Conservation (phyloP, 2,329 filamentous ascomycete genomes). For the Alternaria triticimaculans region DNA sequence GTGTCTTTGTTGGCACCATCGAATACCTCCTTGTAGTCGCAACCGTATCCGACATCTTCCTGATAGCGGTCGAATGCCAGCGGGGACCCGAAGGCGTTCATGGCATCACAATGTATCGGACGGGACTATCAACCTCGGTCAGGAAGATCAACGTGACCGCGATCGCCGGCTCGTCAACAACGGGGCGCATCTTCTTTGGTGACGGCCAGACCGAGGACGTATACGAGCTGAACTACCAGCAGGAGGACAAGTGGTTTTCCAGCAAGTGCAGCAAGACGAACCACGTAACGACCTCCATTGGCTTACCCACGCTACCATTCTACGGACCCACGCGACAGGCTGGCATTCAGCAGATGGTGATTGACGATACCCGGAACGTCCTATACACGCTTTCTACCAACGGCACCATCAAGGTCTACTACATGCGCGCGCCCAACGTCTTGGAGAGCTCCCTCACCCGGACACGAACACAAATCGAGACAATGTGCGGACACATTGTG, state of each 20-base stretch:
- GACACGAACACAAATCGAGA: conserved; percentile 60
- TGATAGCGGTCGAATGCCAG: conserved; percentile 80
- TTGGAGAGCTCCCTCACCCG: conserved; percentile 64
- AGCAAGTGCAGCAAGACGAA: conserved; percentile 87
- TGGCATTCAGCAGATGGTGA: conserved; percentile 76
- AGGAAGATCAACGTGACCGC: conserved; percentile 77
- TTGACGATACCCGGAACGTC: conserved; percentile 87
- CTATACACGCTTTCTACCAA: conserved; percentile 89
- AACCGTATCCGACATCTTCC: conserved; percentile 80
- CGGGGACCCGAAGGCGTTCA: conserved; percentile 71
- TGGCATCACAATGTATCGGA: conserved; percentile 82
- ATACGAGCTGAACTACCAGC: conserved; percentile 93
- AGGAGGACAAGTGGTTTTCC: conserved; percentile 96
- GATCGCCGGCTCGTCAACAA: conserved; percentile 77
- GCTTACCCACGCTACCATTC: conserved; percentile 58
- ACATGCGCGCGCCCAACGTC: conserved; percentile 70
- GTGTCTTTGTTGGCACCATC: conserved; percentile 86
- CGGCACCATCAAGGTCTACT: conserved; percentile 90
- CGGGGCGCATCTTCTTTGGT: conserved; percentile 92
- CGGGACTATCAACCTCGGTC: conserved; percentile 80
- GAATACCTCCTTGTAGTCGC: conserved; percentile 89
- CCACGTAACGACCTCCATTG: conserved; percentile 76
- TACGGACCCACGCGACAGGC: conserved; percentile 55
- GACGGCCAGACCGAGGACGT: conserved; percentile 83
- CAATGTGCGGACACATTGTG: conserved; percentile 86